Percentiles rank a stretch among this genome's conserved stretches.
Evolutionary conservation across 768 basidiomycete species (phyloP).

Genomic region (Termitomyces sp.): DNA sequence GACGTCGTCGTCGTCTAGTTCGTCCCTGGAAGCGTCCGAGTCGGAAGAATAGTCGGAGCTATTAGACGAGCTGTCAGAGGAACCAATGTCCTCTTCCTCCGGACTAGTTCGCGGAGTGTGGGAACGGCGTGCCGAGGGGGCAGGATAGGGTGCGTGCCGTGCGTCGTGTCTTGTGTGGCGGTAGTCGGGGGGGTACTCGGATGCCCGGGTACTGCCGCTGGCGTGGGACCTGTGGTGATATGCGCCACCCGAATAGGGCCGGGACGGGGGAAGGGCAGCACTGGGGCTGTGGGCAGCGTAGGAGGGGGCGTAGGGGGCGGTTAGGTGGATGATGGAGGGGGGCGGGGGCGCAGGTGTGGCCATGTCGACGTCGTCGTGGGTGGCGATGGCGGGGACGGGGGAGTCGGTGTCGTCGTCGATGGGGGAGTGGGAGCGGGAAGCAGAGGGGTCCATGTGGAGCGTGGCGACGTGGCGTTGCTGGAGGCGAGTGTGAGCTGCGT

Average conservation of each 20-base stretch:
- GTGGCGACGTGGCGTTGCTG: too few species aligned
- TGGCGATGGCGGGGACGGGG: too few species aligned
- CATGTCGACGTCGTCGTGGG: conserved; percentile 1
- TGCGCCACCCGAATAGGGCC: conserved; percentile 15
- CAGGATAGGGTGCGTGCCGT: background rate
- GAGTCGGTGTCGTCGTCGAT: too few species aligned
- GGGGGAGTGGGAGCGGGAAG: too few species aligned
- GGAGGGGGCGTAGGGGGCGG: background rate
- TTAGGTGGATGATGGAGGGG: background rate
- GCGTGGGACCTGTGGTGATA: background rate
- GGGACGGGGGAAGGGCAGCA: background rate
- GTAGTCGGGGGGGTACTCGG: background rate
- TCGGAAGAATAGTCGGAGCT: background rate
- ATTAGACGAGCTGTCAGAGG: conserved; percentile 4
- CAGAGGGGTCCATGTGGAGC: too few species aligned
- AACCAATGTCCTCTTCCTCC: conserved; percentile 13
- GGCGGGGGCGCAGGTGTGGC: background rate
- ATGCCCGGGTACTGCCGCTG: background rate
- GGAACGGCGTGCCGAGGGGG: background rate
- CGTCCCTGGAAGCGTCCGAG: background rate
- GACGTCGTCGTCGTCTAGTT: background rate
- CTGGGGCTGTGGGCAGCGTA: too few species aligned
- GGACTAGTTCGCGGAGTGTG: background rate
- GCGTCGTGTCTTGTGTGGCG: conserved; percentile 1
- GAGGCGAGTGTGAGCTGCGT: background rate